A percentile compares a stretch with the other conserved stretches of the same genome.
These are phyloP conservation scores for Potentilla sterilis DNA, from an alignment of 306 rosid genomes.

Conservation along the genomic window DNA sequence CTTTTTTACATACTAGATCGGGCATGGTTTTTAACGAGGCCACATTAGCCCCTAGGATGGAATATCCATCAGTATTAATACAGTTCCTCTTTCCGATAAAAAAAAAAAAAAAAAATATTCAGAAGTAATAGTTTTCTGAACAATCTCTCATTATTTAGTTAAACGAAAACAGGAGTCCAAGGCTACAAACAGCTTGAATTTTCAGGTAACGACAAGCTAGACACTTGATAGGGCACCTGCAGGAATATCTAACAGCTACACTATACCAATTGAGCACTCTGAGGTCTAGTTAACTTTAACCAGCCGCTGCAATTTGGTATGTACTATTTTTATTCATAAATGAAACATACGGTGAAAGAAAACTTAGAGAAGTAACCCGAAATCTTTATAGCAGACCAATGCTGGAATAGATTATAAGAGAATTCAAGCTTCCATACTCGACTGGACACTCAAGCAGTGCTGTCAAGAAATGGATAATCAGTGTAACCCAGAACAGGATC, in stretches of 20 bases:
- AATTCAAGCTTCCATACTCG: not conserved
- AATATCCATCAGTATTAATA: no score
- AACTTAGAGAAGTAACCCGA: not conserved
- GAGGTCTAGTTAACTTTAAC: not conserved
- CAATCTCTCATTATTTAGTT: no score
- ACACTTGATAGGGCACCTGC: not conserved
- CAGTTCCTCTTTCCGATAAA: no score
- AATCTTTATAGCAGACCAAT: not conserved
- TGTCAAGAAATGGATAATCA: constrained; percentile 60
- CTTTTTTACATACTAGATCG: not conserved
- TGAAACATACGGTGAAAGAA: not conserved
- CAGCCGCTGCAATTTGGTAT: not conserved
- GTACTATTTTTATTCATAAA: not conserved
- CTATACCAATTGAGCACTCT: not conserved
- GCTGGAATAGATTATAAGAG: not conserved
- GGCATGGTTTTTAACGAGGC: no score
- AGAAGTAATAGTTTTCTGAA: no score
- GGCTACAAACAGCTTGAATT: not conserved
- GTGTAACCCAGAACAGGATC: constrained; percentile 59
- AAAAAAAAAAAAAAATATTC: no score
- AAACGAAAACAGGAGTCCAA: not conserved
- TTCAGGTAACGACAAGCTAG: not conserved
- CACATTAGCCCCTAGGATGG: no score
- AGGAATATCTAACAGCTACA: not conserved
- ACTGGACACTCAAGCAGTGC: not conserved